Evolutionary conservation across 352 stramenopile species (phyloP), one percentile per base, ranked within the genome.

Genomic region (Globisporangium irregulare): DNA sequence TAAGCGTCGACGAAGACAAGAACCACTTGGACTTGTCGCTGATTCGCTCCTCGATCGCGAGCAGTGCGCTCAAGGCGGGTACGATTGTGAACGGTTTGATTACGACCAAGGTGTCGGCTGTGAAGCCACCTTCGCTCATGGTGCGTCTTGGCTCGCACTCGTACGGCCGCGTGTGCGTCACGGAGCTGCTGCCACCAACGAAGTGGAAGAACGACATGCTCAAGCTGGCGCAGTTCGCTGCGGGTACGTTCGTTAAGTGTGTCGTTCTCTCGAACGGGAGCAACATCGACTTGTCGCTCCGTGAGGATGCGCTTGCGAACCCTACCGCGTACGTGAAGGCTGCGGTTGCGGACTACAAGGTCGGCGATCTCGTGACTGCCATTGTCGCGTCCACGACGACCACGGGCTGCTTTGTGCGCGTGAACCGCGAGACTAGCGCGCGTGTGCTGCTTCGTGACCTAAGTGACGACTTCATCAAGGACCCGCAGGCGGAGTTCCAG

Each of bases 371-470:
- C 38, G 86, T 97, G 12, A 88, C 94, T 68, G 96, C 82, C 10
- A 90, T 97, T 67, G 95, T 99, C 10, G 81, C 96, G 10, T 87
- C 83, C n/a, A 98, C 96, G 14, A 95, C 82, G 4, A 86, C 89
- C 22, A 96, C 86, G 60, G 97, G 97, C 51, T 99, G 96, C 71
- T 99, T 98, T 73, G 73, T 99, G 43, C 92, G 95, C 4, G 69
- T 98, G 38, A 87, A 95, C 69, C 89, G 92, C 56, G 78, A 81
- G 34, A 87, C 92, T 14, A 93, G 92, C 58, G 93, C 90, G 22
- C 87, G 96, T 65, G 92, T 98, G 9, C 90, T 98, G 67, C 79
- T 99, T 12, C 97, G 97, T 67, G 95, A 99, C 77, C 76, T 99
- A 10, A 98, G 88, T 69, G 97, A 99, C 73, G 84, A 96, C 36